Percentiles rank a stretch among this genome's conserved stretches.
phyloP scores from a whole-genome alignment of 1,284 basidiomycete species.

The Puccinia novopanici region DNA sequence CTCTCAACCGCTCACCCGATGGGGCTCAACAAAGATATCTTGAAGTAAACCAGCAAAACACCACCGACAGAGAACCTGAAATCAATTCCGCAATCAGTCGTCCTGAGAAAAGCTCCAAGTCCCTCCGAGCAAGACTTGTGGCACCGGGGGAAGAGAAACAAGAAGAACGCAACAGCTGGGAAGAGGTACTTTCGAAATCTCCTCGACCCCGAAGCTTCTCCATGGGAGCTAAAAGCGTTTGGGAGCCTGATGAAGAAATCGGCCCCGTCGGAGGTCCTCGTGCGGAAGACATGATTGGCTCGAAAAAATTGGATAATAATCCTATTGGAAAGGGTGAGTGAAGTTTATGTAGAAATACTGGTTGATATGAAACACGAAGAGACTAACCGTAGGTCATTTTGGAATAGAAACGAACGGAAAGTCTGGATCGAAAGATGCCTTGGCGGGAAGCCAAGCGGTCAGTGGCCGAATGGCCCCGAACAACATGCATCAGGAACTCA shows the following conservation, averaged over 20 bases:
- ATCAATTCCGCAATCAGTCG: not conserved
- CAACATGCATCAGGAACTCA: slow-evolving; percentile 23
- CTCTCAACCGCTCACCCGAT: slow-evolving; percentile 1
- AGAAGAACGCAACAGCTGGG: not conserved
- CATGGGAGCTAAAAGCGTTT: slow-evolving; percentile 21
- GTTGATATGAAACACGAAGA: not conserved
- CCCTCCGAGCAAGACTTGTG: slow-evolving; percentile 8
- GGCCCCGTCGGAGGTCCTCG: not conserved
- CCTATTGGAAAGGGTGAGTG: slow-evolving; percentile 23
- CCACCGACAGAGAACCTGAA: not conserved
- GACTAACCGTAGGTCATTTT: not conserved
- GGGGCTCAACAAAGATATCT: not conserved
- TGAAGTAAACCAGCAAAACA: not conserved
- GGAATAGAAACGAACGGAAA: slow-evolving; percentile 3
- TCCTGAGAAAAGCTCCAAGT: slow-evolving; percentile 7
- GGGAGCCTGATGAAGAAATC: not conserved
- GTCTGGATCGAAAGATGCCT: slow-evolving; percentile 15
- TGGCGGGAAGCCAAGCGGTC: not conserved
- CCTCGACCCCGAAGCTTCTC: slow-evolving; percentile 32
- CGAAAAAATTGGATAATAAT: not conserved
- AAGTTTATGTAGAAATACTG: not conserved
- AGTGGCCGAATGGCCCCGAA: slow-evolving; percentile 14
- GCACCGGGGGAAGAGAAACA: slow-evolving; percentile 8
- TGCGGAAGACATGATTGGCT: too few species aligned
- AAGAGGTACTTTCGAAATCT: slow-evolving; percentile 1